These are phyloP conservation scores for Rhynchosporium graminicola DNA, from an alignment of 2,329 filamentous ascomycete species.

Conservation along the genomic window DNA sequence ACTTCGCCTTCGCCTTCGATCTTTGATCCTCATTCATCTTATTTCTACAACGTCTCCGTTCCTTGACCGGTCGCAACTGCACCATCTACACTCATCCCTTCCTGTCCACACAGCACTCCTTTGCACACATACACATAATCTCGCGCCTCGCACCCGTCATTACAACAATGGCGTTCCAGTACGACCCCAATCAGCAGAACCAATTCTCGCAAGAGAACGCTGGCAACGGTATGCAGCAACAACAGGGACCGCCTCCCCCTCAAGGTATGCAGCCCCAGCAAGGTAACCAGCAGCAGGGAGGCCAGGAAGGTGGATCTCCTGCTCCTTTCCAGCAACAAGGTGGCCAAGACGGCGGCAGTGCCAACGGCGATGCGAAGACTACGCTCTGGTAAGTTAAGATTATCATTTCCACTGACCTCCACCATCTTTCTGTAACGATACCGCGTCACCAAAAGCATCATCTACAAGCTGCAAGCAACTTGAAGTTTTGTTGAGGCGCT, in stretches of 20 bases:
- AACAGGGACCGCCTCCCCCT: conserved; percentile 47
- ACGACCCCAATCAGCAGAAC: conserved; percentile 61
- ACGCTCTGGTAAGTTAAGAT: conserved; percentile 52
- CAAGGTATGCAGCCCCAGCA: conserved; percentile 46
- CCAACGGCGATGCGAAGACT: conserved; percentile 54
- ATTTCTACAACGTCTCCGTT: conserved; percentile 8
- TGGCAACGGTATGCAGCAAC: conserved; percentile 42
- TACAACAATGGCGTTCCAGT: conserved; percentile 63
- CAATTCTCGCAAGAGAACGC: conserved; percentile 52
- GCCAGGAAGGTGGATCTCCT: conserved; percentile 61
- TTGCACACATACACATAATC: not conserved
- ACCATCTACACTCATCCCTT: conserved; percentile 3
- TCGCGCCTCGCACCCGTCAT: not conserved
- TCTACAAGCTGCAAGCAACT: not conserved
- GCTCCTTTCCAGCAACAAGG: conserved; percentile 50
- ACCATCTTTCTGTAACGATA: not conserved
- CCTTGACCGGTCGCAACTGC: not conserved
- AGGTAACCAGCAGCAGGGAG: conserved; percentile 45
- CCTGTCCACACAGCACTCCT: not conserved
- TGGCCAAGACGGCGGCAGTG: conserved; percentile 41
- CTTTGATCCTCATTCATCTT: conserved; percentile 5
- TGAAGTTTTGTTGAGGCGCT: not conserved
- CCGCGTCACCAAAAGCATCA: conserved; percentile 28
- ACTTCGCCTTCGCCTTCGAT: conserved; percentile 14
- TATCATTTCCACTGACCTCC: too few relatives aligned